Evolutionary conservation across 805 yeast species (phyloP), one percentile per base, ranked within the genome.

Genomic region (Tetrapisispora nanseiensis): DNA sequence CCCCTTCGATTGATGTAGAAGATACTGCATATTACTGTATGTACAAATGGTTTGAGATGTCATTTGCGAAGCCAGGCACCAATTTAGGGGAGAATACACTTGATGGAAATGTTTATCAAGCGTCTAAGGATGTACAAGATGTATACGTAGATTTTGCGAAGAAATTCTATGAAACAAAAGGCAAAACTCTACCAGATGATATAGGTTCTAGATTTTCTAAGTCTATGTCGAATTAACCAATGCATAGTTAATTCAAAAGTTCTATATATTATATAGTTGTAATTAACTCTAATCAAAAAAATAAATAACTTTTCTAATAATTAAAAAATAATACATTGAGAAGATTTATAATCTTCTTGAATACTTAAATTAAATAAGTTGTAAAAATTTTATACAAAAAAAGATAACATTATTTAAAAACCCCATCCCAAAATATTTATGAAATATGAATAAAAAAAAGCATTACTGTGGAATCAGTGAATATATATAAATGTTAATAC

Each of bases 1-100:
- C 62, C 2, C 54, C 55, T n/a, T 67, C 59, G 40, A 45, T 50
- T 22, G 89, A 80, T 45, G 67, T 77, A 39, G 90, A 80, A 57
- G 74, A 80, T 51, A 54, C 72, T 3, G 65, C 67, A 1, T 65
- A 71, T 7, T 66, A 72, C 27, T 80, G 86, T 59, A 63, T 76
- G 35, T 59, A 65, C 12, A 62, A 63, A 18, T 82, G 82, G 80
- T 64, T 70, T 19, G 56, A 67, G 7, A 40, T 66, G 34, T 32
- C 45, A 4, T 28, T 23, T 23, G 35, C 35, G 10, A 30, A 31
- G 2, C 15, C 23, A 2, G 46, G 40, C 34, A 36, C 36, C 19
- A 40, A 39, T 18, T 22, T 33, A 22, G 28, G 28, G 3, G 13
- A 33, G 8, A 6, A 4, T 3, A 30, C 23, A 19, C 34, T 39